These are phyloP conservation scores for Phytophthora quininea DNA, from an alignment of 352 stramenopile species.

Conservation along the genomic window DNA sequence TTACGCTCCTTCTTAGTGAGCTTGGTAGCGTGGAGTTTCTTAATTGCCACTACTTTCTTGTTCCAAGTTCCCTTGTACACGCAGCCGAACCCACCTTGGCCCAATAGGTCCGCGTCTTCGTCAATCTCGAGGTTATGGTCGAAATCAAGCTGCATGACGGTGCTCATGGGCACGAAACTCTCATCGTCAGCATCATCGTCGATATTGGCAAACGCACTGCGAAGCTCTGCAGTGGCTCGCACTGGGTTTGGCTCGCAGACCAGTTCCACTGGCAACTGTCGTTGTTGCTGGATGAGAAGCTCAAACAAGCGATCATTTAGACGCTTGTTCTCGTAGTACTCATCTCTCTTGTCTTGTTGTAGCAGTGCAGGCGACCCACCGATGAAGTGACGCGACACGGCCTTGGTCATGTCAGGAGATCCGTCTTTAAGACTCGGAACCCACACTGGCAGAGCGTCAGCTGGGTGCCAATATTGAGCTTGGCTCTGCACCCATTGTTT, in stretches of 20 bases:
- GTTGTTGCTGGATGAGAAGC: conserved; percentile 20
- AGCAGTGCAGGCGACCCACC: conserved; percentile 19
- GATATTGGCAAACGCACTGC: conserved; percentile 23
- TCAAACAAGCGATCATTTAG: conserved; percentile 19
- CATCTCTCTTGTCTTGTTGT: conserved; percentile 19
- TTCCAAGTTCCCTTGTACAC: conserved; percentile 33
- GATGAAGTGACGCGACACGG: conserved; percentile 33
- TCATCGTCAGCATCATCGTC: conserved; percentile 7
- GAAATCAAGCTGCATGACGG: conserved; percentile 32
- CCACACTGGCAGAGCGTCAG: conserved; percentile 27
- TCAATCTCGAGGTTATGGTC: conserved; percentile 27
- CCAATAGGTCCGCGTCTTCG: conserved; percentile 17
- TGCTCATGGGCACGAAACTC: conserved; percentile 22
- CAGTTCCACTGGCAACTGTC: conserved; percentile 15
- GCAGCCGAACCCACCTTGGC: conserved; percentile 36
- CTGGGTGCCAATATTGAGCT: conserved; percentile 28
- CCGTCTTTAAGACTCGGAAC: conserved; percentile 38
- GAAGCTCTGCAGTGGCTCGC: conserved; percentile 17
- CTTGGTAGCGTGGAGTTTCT: conserved; percentile 41
- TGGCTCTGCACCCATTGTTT: conserved; percentile 40
- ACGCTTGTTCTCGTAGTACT: conserved; percentile 34
- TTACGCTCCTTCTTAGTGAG: conserved; percentile 41
- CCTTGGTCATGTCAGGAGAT: conserved; percentile 35
- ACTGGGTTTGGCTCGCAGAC: conserved; percentile 24
- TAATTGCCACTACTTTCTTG: conserved; percentile 33